Base-by-base conservation (phyloP, 768 basidiomycete species). In the Macrolepiota dolichaula region DNA sequence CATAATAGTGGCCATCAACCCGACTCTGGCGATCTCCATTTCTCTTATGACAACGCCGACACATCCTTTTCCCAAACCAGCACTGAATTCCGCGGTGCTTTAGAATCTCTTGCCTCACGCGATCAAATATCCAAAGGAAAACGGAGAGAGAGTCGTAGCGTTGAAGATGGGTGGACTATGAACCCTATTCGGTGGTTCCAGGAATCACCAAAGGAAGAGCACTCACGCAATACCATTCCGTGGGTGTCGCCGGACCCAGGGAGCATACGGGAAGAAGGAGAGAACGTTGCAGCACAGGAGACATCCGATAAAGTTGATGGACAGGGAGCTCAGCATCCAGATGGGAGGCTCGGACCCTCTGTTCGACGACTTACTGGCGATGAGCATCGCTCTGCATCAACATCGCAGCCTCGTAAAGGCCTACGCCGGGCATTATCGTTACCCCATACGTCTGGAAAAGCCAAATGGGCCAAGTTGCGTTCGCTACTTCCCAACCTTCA, bases 401-500 rank as follows among this genome's bases (percentile, higher is more conserved):
- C 57, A 19, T 51, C 67, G 25, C 64, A 61, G 50, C 62, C 47
- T 25, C 66, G 57, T 24, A 38, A 65, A 9, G 64, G 59, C 17
- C 61, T 72, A 11, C 73, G 72, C 49, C 71, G 73, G 57, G 72
- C 70, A n/a, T 67, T 71, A 37, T 77, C 78, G 12, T 68, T 73
- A 19, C 75, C 77, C 35, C 69, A 70, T 57, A 46, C 66, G 19
- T 62, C 62, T 36, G 69, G 71, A 15, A 67, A 69, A 36, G 77
- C 75, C 2, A 84, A 78, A 63, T 93, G 91, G 91, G 74, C 77
- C 42, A 81, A 82, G 53, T 71, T 93, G 29, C 86, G 86, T 36
- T 84, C 87, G 11, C 73, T 92, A 36, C 67, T 93, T 13, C 88
- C 91, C 13, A 77, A 80, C 29, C 73, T 89, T 54, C 76, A 67